Evolutionary conservation across 306 rosid species (phyloP), one percentile per base, ranked within the genome.

Genomic region (Hippophae gyantsensis): DNA sequence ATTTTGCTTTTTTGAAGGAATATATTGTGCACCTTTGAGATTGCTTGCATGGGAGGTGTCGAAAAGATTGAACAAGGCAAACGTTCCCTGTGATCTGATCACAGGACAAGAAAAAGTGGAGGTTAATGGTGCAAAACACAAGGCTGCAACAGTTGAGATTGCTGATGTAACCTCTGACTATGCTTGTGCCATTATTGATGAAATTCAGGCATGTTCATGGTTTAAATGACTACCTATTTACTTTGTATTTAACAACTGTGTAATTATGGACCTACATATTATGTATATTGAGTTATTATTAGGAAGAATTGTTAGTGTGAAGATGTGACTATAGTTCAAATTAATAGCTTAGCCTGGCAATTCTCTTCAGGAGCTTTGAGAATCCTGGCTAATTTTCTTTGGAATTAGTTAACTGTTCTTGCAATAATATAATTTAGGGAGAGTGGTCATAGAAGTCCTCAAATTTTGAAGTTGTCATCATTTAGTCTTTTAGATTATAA

Each of bases 1-100:
- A 42, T 69, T 52, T 81, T n/a, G 13, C 23, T 53, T 64, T 47
- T 65, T 41, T 76, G 73, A 80, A 92, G 96, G 99, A 26, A 61
- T 92, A 60, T 92, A 92, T 68, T 92, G 99, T 78, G 87, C 95
- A 74, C 99, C 96, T 69, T 74, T 92, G 73, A 81, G 99, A 82
- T 82, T 92, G 83, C 78, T 92, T 83, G 99, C 96, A 10, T 92
- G 99, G 93, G 99, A 92, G 78, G 80, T 92, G 70, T 84, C 96
- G 6, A 82, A 88, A 76, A 86, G 85, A 60, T 54, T 92, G 89
- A 92, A 92, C 83, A 88, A 84, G 83, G 99, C 81, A 58, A 84
- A 85, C 10, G 86, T 92, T 65, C 95, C 88, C 38, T 92, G 96
- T 67, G 79, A 88, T 68, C 86, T 92, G 58, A 66, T 92, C 60